Conservation (phyloP, 441 rosid species). For the Corymbia citriodora region DNA sequence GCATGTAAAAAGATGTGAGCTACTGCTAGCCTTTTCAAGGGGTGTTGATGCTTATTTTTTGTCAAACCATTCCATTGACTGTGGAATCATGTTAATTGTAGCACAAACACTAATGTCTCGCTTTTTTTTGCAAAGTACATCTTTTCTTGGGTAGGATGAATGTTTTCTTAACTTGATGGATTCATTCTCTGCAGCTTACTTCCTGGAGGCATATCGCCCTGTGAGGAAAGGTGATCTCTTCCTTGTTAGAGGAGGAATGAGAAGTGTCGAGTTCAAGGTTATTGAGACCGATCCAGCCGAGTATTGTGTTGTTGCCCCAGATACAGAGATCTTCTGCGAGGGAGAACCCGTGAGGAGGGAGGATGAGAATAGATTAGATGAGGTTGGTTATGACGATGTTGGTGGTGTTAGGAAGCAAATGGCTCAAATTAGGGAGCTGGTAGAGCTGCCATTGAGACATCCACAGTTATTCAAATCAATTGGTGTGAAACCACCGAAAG, state of each 20-base stretch:
- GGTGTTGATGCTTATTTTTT: neutral
- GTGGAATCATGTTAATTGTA: neutral
- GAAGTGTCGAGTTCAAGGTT: slow-evolving; percentile 67
- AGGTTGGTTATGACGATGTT: slow-evolving; percentile 77
- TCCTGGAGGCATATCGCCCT: slow-evolving; percentile 67
- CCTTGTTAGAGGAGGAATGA: slow-evolving; percentile 70
- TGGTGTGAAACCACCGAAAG: slow-evolving; percentile 78
- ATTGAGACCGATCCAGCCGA: slow-evolving; percentile 63
- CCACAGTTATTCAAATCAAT: slow-evolving; percentile 74
- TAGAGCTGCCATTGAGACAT: slow-evolving; percentile 71
- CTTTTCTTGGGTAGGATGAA: neutral
- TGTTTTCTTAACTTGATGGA: neutral
- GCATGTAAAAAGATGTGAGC: neutral
- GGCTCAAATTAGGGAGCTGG: slow-evolving; percentile 84
- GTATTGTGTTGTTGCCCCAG: slow-evolving; percentile 67
- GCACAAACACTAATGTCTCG: neutral
- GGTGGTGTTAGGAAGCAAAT: slow-evolving; percentile 79
- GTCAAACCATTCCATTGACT: neutral
- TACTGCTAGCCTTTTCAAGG: neutral
- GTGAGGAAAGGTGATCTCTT: slow-evolving; percentile 63
- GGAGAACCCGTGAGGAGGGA: slow-evolving; percentile 76
- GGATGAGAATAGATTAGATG: slow-evolving; percentile 65
- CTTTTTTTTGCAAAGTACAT: neutral
- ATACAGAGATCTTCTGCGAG: slow-evolving; percentile 69
- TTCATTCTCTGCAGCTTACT: slow-evolving; percentile 40